phyloP scores from a whole-genome alignment of 2,329 filamentous ascomycete genomes.

The Colletotrichum lini region DNA sequence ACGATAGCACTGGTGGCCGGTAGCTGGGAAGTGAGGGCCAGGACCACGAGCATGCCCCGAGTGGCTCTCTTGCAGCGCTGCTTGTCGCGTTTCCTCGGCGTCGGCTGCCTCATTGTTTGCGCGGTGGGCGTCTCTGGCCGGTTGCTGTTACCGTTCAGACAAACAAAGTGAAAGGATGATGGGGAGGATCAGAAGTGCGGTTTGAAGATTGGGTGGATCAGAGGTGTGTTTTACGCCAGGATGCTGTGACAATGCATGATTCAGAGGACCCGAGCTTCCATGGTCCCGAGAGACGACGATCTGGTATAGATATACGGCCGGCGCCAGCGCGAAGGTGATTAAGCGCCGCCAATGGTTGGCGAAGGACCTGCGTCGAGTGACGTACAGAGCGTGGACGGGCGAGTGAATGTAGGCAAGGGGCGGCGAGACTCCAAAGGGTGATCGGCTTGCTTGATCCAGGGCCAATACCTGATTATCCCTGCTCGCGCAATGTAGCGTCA shows the following conservation, averaged over 20 bases:
- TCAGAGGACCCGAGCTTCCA: constrained; percentile 25
- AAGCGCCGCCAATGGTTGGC: constrained; percentile 31
- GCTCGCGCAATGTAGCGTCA: constrained; percentile 39
- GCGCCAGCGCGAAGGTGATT: constrained; percentile 20
- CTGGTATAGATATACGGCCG: constrained; percentile 32
- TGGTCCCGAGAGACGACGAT: constrained; percentile 13
- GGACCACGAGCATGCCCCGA: constrained; percentile 18
- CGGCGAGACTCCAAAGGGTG: constrained; percentile 27
- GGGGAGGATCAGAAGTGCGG: neutral
- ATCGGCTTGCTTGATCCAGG: constrained; percentile 41
- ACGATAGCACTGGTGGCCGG: constrained; percentile 21
- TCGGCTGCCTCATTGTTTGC: constrained; percentile 24
- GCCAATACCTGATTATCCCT: constrained; percentile 43
- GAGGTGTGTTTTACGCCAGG: constrained; percentile 6
- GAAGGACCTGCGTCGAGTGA: constrained; percentile 36
- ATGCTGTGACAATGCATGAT: constrained; percentile 29
- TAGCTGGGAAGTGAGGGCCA: constrained; percentile 28
- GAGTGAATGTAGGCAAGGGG: constrained; percentile 33
- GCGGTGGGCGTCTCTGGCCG: neutral
- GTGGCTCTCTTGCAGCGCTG: constrained; percentile 2
- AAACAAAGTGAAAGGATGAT: constrained; percentile 1
- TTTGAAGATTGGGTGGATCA: neutral
- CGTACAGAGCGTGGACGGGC: constrained; percentile 32
- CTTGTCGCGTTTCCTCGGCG: constrained; percentile 24
- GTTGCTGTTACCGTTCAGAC: neutral